A percentile compares a stretch with the other conserved stretches of the same genome.
Evolutionary conservation across 495 filamentous ascomycete species (phyloP).

Genomic region (Astrothelium subdiscretum): DNA sequence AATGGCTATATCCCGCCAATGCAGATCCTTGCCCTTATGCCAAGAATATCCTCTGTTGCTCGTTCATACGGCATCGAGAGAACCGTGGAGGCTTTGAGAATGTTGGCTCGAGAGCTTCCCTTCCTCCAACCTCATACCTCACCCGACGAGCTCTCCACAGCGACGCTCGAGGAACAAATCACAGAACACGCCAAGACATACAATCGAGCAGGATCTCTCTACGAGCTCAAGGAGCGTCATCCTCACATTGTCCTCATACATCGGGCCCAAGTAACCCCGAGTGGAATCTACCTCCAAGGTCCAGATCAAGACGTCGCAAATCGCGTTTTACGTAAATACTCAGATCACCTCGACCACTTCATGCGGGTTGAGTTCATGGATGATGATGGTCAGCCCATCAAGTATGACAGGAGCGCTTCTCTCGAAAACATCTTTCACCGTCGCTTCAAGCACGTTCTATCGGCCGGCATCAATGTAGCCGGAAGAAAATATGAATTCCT

Average conservation of each 20-base stretch:
- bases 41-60: slow-evolving; percentile 13
- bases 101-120: slow-evolving; percentile 36
- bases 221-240: slow-evolving; percentile 21
- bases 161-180: slow-evolving; percentile 36
- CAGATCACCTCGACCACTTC: slow-evolving; percentile 51
- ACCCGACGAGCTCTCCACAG: slow-evolving; percentile 29
- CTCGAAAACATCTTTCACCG: slow-evolving; percentile 40
- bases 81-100: slow-evolving; percentile 36
- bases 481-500: slow-evolving; percentile 56
- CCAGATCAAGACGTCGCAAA: slow-evolving; percentile 62
- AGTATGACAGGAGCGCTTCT: slow-evolving; percentile 42
- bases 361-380: slow-evolving; percentile 61
- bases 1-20: slow-evolving; percentile 41
- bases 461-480: slow-evolving; percentile 47
- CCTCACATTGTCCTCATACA: slow-evolving; percentile 38
- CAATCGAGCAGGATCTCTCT: slow-evolving; percentile 15
- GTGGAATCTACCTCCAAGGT: slow-evolving; percentile 55
- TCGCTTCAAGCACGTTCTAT: slow-evolving; percentile 48
- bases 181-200: slow-evolving; percentile 28
- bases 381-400: slow-evolving; percentile 55
- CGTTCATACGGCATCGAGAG: slow-evolving; percentile 18
- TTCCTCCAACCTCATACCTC: slow-evolving; percentile 39
- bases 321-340: slow-evolving; percentile 60
- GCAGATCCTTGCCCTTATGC: slow-evolving; percentile 31
- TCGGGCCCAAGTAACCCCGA: slow-evolving; percentile 54